These are phyloP conservation scores for Penicillium sp. DNA, from an alignment of 2,329 filamentous ascomycete species.

Conservation along the genomic window DNA sequence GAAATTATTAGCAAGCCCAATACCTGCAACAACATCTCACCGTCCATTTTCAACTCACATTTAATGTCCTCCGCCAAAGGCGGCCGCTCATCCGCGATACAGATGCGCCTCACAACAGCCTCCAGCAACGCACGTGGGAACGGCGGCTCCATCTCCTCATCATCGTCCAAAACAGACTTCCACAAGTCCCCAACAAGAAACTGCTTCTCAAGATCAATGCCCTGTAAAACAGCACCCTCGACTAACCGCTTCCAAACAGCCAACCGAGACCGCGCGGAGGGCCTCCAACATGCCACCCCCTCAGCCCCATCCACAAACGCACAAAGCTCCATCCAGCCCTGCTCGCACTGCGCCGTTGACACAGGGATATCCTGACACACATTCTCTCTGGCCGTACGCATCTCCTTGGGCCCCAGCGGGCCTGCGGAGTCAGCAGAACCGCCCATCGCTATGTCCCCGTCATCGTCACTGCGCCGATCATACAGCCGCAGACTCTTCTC, in stretches of 20 bases:
- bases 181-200: conserved; percentile 37
- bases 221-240: conserved; percentile 34
- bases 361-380: conserved; percentile 47
- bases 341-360: conserved; percentile 44
- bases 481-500: conserved; percentile 26
- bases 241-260: conserved; percentile 43
- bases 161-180: conserved; percentile 33
- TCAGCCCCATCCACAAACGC: conserved; percentile 42
- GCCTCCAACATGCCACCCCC: conserved; percentile 34
- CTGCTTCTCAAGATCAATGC: conserved; percentile 35
- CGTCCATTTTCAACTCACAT: conserved; percentile 26
- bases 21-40: not conserved
- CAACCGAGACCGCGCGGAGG: conserved; percentile 41
- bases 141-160: conserved; percentile 19
- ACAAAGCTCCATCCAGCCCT: conserved; percentile 44
- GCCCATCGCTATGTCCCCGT: conserved; percentile 15
- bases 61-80: conserved; percentile 24
- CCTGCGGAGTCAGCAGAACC: conserved; percentile 17
- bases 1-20: not conserved
- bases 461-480: conserved; percentile 18
- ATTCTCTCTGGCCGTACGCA: conserved; percentile 26
- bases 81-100: conserved; percentile 20
- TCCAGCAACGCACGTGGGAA: conserved; percentile 32
- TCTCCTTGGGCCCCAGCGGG: conserved; percentile 23
- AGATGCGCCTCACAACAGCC: conserved; percentile 32